Base-by-base conservation (phyloP, 2,329 filamentous ascomycete genomes). In the Sphaerulina vaccinii region DNA sequence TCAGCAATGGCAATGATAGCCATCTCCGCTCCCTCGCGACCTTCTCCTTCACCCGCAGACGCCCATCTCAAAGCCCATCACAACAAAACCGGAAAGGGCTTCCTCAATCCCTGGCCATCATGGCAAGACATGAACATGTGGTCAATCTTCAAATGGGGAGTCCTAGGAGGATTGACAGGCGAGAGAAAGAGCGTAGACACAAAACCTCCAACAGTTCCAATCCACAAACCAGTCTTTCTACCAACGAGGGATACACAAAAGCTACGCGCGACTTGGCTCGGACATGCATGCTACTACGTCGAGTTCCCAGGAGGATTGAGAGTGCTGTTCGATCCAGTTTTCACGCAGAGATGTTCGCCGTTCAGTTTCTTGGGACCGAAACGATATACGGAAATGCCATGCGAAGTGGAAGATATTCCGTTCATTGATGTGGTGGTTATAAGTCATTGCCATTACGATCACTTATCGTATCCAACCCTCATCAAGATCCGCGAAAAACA, bases 281-380 rank as follows among this genome's bases (percentile, higher is more conserved):
- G 92, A 29, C 92, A 97, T 70, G 91, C 92, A 3, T 96, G 90
- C 74, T 96, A 90, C 74, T 91, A 89, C 65, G 83, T 95, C 61
- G 92, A 96, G 70, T 96, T 91, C 64, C 90, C 90, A 1, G 80
- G 81, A 11, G 92, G 92, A 1, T 76, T 97, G 47, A 84, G 92
- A 49, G 89, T 95, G 3, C 81, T 97, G 3, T 96, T 96, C 68
- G 92, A 96, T 65, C 92, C 92, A 1, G 91, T 96, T 27, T 95
- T 96, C 60, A 89, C 92, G 68, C 83, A 90, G 57, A 84, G 89
- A 62, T 96, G 92, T 73, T 85, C 86, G 23, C 92, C 92, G 0
- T 77, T 92, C 60, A 78, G 76, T 32, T 84, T 83, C 59, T 65
- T 87, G 50, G 83, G 83, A 0, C 87, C 91, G 1, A 88, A 87